Percentiles rank a stretch among this genome's conserved stretches.
phyloP scores from a whole-genome alignment of 176 grass and related monocot species.

The Triticum turgidum region DNA sequence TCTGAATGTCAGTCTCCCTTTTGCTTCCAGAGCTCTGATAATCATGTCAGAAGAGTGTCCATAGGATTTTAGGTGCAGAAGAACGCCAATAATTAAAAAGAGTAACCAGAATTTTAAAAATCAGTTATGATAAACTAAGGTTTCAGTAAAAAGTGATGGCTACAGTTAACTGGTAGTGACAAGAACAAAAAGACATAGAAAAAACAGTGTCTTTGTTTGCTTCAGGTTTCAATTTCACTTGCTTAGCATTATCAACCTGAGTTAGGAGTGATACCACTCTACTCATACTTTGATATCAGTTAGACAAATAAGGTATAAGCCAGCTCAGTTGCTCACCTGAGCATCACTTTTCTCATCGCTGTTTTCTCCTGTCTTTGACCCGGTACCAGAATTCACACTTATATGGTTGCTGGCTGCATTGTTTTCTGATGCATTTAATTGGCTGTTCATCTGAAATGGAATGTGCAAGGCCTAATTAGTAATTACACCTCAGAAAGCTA shows the following conservation, averaged over 20 bases:
- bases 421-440: slow-evolving; percentile 69
- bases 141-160: slow-evolving; percentile 6
- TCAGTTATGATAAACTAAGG: slow-evolving; percentile 8
- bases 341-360: slow-evolving; percentile 58
- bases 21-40: slow-evolving; percentile 75
- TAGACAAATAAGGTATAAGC: slow-evolving; percentile 1
- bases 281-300: slow-evolving; percentile 11
- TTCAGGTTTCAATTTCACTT: slow-evolving; percentile 4
- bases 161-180: background rate
- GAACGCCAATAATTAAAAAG: background rate
- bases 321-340: slow-evolving; percentile 55
- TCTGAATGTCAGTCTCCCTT: slow-evolving; percentile 66
- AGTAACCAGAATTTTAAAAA: slow-evolving; percentile 28
- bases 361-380: slow-evolving; percentile 63
- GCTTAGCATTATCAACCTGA: background rate
- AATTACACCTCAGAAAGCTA: slow-evolving; percentile 16
- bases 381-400: slow-evolving; percentile 62
- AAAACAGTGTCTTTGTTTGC: background rate
- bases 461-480: slow-evolving; percentile 17
- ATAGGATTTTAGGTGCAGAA: slow-evolving; percentile 12
- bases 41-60: slow-evolving; percentile 9
- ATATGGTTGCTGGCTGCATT: slow-evolving; percentile 77
- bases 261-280: background rate
- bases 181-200: background rate
- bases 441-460: slow-evolving; percentile 62